These are phyloP conservation scores for Silene coronaria DNA, from an alignment of 179 eudicot species.

Conservation along the genomic window DNA sequence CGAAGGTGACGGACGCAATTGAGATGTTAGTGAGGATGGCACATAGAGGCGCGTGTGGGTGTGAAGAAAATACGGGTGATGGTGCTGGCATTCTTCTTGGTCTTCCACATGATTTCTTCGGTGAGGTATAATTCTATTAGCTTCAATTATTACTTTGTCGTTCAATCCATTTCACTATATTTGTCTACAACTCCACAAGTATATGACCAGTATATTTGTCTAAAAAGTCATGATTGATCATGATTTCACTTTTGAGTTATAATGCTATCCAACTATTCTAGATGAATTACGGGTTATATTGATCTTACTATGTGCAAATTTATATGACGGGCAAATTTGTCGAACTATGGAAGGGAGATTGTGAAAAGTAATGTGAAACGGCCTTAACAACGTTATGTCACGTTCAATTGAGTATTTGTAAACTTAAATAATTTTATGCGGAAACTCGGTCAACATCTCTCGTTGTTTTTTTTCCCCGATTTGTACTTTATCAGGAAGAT, in stretches of 20 bases:
- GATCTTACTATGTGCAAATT: no score
- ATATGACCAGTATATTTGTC: no score
- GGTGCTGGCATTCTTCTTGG: slow-evolving; percentile 95
- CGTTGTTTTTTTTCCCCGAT: not conserved
- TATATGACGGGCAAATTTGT: not conserved
- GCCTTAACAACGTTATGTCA: not conserved
- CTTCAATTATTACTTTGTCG: no score
- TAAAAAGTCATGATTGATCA: no score
- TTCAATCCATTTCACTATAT: no score
- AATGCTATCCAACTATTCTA: no score
- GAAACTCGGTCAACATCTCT: not conserved
- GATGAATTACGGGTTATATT: no score
- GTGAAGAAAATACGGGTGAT: slow-evolving; percentile 96
- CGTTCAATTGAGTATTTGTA: not conserved
- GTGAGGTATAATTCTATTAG: slow-evolving; percentile 42
- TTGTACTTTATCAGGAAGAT: not conserved
- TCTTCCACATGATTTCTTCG: slow-evolving; percentile 77
- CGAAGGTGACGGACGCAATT: slow-evolving; percentile 77
- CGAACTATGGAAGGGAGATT: no score
- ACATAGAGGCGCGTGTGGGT: slow-evolving; percentile 98
- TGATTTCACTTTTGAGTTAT: no score
- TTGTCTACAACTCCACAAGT: no score
- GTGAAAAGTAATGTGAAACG: no score
- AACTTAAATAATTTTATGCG: not conserved
- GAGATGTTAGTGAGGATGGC: slow-evolving; percentile 96